Evolutionary conservation across 192 early-diverging fungal species (phyloP).

Genomic region (Linnemannia hyalina): DNA sequence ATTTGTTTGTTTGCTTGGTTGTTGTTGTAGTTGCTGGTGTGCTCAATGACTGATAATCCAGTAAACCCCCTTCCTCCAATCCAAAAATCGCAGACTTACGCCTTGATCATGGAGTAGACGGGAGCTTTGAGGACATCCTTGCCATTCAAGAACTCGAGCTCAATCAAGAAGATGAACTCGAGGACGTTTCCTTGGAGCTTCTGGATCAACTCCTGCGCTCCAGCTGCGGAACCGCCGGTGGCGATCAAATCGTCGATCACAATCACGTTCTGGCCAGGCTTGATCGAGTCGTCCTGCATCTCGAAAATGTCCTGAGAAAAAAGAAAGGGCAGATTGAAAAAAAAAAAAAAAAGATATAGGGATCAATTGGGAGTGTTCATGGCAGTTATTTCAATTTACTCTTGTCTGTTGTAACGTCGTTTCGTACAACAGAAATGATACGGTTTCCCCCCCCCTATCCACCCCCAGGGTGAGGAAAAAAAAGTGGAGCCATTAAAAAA

Average conservation of each 20-base stretch:
- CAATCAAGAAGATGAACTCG: slow-evolving; percentile 94
- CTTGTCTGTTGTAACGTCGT: too few species aligned
- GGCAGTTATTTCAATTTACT: neutral
- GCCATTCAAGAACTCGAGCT: slow-evolving; percentile 90
- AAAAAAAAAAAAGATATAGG: neutral
- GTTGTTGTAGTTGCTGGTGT: too few species aligned
- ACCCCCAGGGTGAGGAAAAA: neutral
- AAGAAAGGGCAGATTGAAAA: neutral
- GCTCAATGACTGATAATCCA: too few species aligned
- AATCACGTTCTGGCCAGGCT: slow-evolving; percentile 87
- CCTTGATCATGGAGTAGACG: slow-evolving; percentile 87
- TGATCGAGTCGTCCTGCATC: slow-evolving; percentile 86
- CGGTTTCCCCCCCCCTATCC: too few species aligned
- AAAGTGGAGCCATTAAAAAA: too few species aligned
- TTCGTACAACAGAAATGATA: too few species aligned
- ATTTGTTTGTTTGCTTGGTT: neutral
- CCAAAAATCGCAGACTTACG: neutral
- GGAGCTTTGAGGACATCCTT: slow-evolving; percentile 82
- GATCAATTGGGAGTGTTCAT: neutral
- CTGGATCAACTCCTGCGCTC: slow-evolving; percentile 86
- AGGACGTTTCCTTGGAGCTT: slow-evolving; percentile 80
- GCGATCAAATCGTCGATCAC: slow-evolving; percentile 98
- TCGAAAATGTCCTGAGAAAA: slow-evolving; percentile 87
- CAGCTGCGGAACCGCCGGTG: slow-evolving; percentile 88
- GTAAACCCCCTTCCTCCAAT: too few species aligned